Evolutionary conservation across 352 stramenopile genomes (phyloP), one percentile per base, ranked within the genome.

Genomic region (Lagenidium giganteum): DNA sequence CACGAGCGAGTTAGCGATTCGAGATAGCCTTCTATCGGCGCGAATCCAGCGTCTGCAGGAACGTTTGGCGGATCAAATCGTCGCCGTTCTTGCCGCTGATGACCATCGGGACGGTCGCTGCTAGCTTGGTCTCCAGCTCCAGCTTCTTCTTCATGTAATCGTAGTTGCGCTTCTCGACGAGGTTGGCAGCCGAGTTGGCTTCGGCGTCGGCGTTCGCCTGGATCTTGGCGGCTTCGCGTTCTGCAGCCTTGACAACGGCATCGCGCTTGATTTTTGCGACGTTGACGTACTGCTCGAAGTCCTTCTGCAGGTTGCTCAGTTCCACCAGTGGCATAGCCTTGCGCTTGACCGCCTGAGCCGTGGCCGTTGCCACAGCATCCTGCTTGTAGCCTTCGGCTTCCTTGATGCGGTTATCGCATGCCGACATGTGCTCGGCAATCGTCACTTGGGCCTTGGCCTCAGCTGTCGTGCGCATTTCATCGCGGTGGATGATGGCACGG

Each of bases 61-160:
- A 55, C 2, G 67, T 69, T 35, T 78, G 61, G 30, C 73, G 72
- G 36, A 94, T 91, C 35, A 94, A 62, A 8, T 80, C 73, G 52
- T 90, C 79, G 33, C 82, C 82, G 42, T 87, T 85, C 48, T 91
- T 88, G 50, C 82, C 82, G 50, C 74, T 88, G 37, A 94, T 85
- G 9, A 94, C 75, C 47, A 92, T 60, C 9, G 79, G 77, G 13
- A 87, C 63, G 8, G 57, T 57, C 42, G 71, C 38, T 1, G 83
- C 70, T 18, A 94, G 57, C 12, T 58, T 47, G 12, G 67, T 62
- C 47, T 92, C 68, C 17, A 94, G 54, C 21, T 37, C 21, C 32
- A 91, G 70, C 41, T 81, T 82, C 64, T 89, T 90, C 40, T 61
- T 54, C 38, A 87, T 67, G 57, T 87, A 85, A 33, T 94, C 79